A percentile compares a stretch with the other conserved stretches of the same genome.
Conservation (phyloP, 2,329 filamentous ascomycete genomes). For the Plectosphaerella cucumerina region DNA sequence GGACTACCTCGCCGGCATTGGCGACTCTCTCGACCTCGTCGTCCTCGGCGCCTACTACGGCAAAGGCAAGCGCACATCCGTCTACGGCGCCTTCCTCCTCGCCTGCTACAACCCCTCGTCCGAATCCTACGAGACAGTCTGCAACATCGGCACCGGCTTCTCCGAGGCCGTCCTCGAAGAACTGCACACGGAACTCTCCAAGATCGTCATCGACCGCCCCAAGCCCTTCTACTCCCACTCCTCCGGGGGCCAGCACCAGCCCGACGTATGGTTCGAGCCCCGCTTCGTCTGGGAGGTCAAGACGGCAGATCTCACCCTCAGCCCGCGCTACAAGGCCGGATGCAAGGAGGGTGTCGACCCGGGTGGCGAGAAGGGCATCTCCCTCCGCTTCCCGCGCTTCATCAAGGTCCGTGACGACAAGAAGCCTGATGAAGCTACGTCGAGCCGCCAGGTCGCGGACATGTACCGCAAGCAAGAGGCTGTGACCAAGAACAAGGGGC, state of each 20-base stretch:
- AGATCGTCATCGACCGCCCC: conserved; percentile 77
- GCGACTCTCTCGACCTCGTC: conserved; percentile 93
- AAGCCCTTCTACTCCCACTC: conserved; percentile 96
- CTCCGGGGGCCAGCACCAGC: conserved; percentile 81
- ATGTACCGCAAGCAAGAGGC: conserved; percentile 97
- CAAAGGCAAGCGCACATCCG: conserved; percentile 90
- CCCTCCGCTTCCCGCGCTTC: conserved; percentile 86
- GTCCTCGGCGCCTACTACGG: conserved; percentile 93
- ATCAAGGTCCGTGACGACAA: conserved; percentile 93
- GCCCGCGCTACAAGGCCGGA: conserved; percentile 90
- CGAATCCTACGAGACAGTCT: conserved; percentile 89
- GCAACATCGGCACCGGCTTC: conserved; percentile 98
- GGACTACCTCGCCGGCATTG: conserved; percentile 89
- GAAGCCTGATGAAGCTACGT: conserved; percentile 87
- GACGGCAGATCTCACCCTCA: conserved; percentile 90
- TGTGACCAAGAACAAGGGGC: conserved; percentile 79
- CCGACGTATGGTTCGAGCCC: conserved; percentile 98
- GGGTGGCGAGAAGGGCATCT: conserved; percentile 72
- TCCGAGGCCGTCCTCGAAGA: conserved; percentile 91
- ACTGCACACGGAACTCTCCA: conserved; percentile 69
- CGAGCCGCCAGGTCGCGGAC: conserved; percentile 80
- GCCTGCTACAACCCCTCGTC: conserved; percentile 82
- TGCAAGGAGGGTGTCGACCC: conserved; percentile 73
- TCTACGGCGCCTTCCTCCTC: conserved; percentile 92
- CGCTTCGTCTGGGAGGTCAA: conserved; percentile 96